A percentile compares a stretch with the other conserved stretches of the same genome.
Conservation (phyloP, 2,329 filamentous ascomycete species). For the Ceratocystiopsis brevicomis region DNA sequence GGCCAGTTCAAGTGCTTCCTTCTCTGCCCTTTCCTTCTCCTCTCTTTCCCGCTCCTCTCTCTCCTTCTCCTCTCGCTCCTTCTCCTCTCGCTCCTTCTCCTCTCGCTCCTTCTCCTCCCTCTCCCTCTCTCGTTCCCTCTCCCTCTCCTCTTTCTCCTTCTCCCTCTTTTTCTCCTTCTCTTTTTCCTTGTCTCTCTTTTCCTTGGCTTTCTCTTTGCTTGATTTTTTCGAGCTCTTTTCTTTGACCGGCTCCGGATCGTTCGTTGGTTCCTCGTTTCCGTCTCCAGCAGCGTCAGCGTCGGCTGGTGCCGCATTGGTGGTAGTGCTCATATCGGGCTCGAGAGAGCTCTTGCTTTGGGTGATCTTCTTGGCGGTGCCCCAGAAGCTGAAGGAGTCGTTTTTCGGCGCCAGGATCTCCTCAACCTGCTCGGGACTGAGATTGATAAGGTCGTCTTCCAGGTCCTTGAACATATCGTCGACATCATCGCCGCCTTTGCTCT, state of each 20-base stretch:
- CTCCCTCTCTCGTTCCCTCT: neutral
- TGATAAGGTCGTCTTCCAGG: slow-evolving; percentile 12
- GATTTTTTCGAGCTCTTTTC: slow-evolving; percentile 21
- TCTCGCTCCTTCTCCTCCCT: neutral
- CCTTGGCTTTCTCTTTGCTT: slow-evolving; percentile 1
- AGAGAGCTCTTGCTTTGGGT: slow-evolving; percentile 20
- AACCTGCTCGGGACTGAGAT: slow-evolving; percentile 23
- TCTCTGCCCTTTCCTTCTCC: neutral
- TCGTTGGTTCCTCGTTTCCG: slow-evolving; percentile 11
- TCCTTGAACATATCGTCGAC: slow-evolving; percentile 15
- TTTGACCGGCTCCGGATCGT: slow-evolving; percentile 2
- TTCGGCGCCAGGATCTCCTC: slow-evolving; percentile 23
- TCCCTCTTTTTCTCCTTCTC: neutral
- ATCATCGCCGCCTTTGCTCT: slow-evolving; percentile 13
- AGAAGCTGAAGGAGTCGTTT: slow-evolving; percentile 34
- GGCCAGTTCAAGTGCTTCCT: neutral
- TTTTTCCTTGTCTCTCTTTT: neutral
- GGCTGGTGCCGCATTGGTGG: slow-evolving; percentile 1
- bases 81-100: neutral
- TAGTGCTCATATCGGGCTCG: slow-evolving; percentile 3
- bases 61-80: neutral
- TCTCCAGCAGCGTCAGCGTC: slow-evolving; percentile 3
- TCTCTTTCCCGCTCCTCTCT: slow-evolving; percentile 1
- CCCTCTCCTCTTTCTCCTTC: neutral
- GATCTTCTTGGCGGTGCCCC: slow-evolving; percentile 30